Evolutionary conservation across 1,284 basidiomycete species (phyloP).

Genomic region (Schizopora paradoxa): DNA sequence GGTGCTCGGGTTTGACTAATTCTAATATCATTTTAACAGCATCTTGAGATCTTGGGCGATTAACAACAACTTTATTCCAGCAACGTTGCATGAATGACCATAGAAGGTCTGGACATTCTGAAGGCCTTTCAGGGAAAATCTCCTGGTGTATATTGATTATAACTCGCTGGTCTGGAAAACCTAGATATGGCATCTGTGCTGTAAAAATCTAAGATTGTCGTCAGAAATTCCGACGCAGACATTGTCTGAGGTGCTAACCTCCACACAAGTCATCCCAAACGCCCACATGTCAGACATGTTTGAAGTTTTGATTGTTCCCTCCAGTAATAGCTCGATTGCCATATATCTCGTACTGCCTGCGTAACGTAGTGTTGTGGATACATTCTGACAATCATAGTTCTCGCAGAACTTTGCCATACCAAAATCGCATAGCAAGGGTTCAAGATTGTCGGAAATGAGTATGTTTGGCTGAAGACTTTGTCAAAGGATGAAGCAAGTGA

Average conservation of each 20-base stretch:
- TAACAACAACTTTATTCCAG: too few species aligned
- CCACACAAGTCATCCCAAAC: slow-evolving; percentile 12
- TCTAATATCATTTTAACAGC: too few species aligned
- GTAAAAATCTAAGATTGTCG: slow-evolving; percentile 6
- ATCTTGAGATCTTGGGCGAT: too few species aligned
- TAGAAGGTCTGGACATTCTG: slow-evolving; percentile 7
- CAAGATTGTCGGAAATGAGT: slow-evolving; percentile 2
- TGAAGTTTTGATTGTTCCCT: neutral
- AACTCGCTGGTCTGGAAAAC: neutral
- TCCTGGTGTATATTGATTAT: neutral
- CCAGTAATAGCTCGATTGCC: slow-evolving; percentile 3
- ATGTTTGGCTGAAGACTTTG: slow-evolving; percentile 7
- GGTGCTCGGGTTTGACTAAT: too few species aligned
- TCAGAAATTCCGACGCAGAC: neutral
- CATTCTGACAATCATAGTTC: neutral
- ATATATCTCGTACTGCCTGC: slow-evolving; percentile 10
- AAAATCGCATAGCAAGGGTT: slow-evolving; percentile 8
- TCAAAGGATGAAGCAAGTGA: neutral
- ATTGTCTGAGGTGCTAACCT: slow-evolving; percentile 4
- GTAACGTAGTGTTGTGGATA: slow-evolving; percentile 1
- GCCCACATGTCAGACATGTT: slow-evolving; percentile 11
- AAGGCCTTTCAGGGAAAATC: slow-evolving; percentile 1
- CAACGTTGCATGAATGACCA: too few species aligned
- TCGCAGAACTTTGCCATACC: neutral
- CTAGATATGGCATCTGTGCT: slow-evolving; percentile 4